Conservation (phyloP, 2,329 filamentous ascomycete species). For the Karstenula rhodostoma region DNA sequence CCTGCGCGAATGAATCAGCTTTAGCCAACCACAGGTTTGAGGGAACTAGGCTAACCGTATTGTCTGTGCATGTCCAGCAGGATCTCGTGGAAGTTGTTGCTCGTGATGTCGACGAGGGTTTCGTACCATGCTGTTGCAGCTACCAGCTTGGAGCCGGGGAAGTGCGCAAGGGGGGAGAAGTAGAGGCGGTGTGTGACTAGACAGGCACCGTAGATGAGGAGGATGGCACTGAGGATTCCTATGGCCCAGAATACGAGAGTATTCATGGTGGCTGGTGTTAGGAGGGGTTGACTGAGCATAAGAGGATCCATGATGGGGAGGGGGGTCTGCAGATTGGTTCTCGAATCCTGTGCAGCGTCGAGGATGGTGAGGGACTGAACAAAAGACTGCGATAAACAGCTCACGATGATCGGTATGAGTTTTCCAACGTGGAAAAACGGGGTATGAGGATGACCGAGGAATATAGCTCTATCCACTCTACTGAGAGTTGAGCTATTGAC, state of each 20-base stretch:
- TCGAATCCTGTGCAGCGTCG: too few relatives aligned
- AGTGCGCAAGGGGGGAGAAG: neutral
- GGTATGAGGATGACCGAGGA: too few relatives aligned
- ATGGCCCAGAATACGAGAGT: neutral
- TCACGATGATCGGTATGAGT: too few relatives aligned
- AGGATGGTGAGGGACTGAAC: too few relatives aligned
- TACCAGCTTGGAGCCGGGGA: neutral
- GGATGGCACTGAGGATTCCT: neutral
- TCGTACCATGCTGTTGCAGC: neutral
- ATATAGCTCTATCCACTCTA: too few relatives aligned
- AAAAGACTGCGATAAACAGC: too few relatives aligned
- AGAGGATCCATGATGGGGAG: too few relatives aligned
- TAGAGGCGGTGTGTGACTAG: neutral
- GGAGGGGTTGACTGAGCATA: too few relatives aligned
- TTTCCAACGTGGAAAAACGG: too few relatives aligned
- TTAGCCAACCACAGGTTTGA: neutral
- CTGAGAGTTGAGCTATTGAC: too few relatives aligned
- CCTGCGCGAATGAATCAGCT: neutral
- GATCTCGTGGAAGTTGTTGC: neutral
- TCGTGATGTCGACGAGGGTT: neutral
- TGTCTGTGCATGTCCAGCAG: neutral
- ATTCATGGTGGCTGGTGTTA: neutral
- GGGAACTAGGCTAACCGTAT: neutral
- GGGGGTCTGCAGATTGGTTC: too few relatives aligned
- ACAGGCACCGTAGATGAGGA: neutral